Percentiles rank a stretch among this genome's conserved stretches.
phyloP scores from a whole-genome alignment of 805 yeast species.

The Cyberlindnera americana region DNA sequence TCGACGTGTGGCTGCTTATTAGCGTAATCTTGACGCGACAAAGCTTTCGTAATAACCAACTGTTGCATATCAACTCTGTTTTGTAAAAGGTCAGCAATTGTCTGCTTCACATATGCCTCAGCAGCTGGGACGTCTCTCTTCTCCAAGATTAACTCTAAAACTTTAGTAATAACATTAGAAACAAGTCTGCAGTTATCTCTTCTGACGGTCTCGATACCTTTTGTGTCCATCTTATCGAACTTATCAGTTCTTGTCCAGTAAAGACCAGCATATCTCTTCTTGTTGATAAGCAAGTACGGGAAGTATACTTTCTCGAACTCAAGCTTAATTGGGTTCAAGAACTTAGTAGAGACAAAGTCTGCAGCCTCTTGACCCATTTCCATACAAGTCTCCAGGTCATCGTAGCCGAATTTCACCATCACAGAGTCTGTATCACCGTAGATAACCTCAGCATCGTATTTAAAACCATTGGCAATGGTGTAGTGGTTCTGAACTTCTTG shows the following conservation, averaged over 20 bases:
- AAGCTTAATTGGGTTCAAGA: slow-evolving; percentile 82
- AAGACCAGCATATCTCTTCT: slow-evolving; percentile 95
- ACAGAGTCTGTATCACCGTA: slow-evolving; percentile 99
- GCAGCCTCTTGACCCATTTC: slow-evolving; percentile 94
- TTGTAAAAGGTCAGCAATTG: slow-evolving; percentile 86
- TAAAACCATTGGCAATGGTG: slow-evolving; percentile 74
- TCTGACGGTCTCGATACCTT: slow-evolving; percentile 97
- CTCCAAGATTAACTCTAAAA: slow-evolving; percentile 77
- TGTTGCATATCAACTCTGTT: slow-evolving; percentile 91
- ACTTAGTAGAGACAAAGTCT: slow-evolving; percentile 70
- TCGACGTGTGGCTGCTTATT: slow-evolving; percentile 98
- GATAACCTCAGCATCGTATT: slow-evolving; percentile 84
- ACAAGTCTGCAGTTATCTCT: slow-evolving; percentile 96
- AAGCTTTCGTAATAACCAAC: slow-evolving; percentile 88
- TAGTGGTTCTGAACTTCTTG: slow-evolving; percentile 78
- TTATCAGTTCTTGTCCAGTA: slow-evolving; percentile 94
- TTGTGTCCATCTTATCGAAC: slow-evolving; percentile 95
- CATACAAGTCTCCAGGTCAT: slow-evolving; percentile 83
- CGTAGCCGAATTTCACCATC: slow-evolving; percentile 93
- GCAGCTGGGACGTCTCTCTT: slow-evolving; percentile 87
- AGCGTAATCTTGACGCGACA: slow-evolving; percentile 82
- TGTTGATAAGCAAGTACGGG: slow-evolving; percentile 91
- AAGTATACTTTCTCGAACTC: slow-evolving; percentile 96
- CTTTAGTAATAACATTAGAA: slow-evolving; percentile 90
- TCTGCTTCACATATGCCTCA: slow-evolving; percentile 75